Base-by-base conservation (phyloP, 139 green algal species). In the Tetradesmus lagerheimii region DNA sequence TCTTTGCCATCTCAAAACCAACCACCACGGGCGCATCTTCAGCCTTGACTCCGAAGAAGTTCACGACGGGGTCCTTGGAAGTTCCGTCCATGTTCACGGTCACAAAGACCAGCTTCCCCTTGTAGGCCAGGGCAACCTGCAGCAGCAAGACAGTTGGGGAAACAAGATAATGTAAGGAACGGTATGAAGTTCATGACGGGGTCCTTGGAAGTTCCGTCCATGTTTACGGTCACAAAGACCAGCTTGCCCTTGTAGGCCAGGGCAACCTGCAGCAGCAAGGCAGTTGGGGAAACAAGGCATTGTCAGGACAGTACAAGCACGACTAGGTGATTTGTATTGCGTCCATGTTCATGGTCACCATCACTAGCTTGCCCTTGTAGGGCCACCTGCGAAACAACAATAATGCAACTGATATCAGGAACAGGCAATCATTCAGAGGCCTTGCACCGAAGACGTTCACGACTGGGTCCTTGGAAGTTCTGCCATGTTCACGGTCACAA, bases 21-120 rank as follows among this genome's bases (percentile, higher is more conserved):
- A 97, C 85, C 66, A 98, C 74, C 12, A 84, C 71, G 39, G 88
- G 88, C 34, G 80, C 66, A 62, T 88, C 88, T 87, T 95, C 91
- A 23, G 92, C 94, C 82, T 94, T 91, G 35, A 98, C 81, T 35
- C 95, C 95, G 88, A 98, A 98, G 95, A 97, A 98, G 79, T 97
- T 95, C 35, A 96, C 89, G 8, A 98, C 94, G 39, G 95, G 94
- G 37, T 95, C 93, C 71, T 93, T 93, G 67, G 74, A 89, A 77
- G 90, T 39, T 41, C 88, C 88, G 16, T 93, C 90, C 20, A 80
- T 27, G 87, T 93, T 87, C 9, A 96, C 92, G 9, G 91, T 95
- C 50, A 97, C 94, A 87, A 96, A 96, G 79, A 96, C 92, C 16
- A 96, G 80, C 92, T 96, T 93, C 85, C 95, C 95, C 88, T 94